A percentile compares a stretch with the other conserved stretches of the same genome.
Conservation (phyloP, 345 rosid species). For the Brassica juncea region DNA sequence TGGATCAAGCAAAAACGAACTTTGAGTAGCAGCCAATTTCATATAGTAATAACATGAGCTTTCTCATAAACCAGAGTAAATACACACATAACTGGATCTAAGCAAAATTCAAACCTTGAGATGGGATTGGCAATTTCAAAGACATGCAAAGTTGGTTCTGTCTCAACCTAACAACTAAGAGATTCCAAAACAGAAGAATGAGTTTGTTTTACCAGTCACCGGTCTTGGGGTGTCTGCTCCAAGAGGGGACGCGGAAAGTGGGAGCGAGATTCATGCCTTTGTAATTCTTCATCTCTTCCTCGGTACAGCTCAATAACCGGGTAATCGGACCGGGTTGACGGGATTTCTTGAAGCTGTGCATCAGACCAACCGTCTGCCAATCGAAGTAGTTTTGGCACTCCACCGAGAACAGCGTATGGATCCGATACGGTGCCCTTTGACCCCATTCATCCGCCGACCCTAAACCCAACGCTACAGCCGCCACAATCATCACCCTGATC, state of each 20-base stretch:
- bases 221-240: constrained; percentile 93
- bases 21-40: too few relatives aligned
- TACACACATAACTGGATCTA: too few relatives aligned
- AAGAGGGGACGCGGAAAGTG: constrained; percentile 82
- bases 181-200: background rate
- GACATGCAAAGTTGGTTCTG: background rate
- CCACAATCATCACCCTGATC: constrained; percentile 14
- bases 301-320: constrained; percentile 90
- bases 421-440: constrained; percentile 62
- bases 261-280: constrained; percentile 91
- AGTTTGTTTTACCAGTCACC: constrained; percentile 66
- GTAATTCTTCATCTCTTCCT: constrained; percentile 75
- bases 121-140: background rate
- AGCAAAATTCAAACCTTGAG: too few relatives aligned
- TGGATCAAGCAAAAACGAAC: too few relatives aligned
- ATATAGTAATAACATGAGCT: too few relatives aligned
- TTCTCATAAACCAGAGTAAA: background rate
- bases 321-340: constrained; percentile 91
- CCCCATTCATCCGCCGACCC: constrained; percentile 35
- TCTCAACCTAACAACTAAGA: background rate
- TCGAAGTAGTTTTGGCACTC: constrained; percentile 96
- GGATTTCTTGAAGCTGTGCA: constrained; percentile 89
- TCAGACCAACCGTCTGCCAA: constrained; percentile 96
- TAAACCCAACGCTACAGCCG: constrained; percentile 20
- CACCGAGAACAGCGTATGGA: constrained; percentile 95